Percentiles rank a stretch among this genome's conserved stretches.
Evolutionary conservation across 352 stramenopile genomes (phyloP).

Genomic region (Pythium dissimile): DNA sequence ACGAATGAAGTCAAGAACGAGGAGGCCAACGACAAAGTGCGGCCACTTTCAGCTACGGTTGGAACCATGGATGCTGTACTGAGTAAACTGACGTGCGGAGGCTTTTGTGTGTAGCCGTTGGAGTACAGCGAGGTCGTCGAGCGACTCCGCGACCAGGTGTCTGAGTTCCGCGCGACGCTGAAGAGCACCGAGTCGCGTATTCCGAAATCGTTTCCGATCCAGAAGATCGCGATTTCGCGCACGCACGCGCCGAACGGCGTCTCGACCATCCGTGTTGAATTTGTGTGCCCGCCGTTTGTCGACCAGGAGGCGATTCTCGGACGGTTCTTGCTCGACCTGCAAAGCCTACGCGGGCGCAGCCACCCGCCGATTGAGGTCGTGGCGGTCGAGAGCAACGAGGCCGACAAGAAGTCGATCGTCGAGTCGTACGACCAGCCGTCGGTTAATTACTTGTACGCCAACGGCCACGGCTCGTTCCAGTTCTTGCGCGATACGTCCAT

Average conservation of each 20-base stretch:
- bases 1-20: constrained; percentile 1
- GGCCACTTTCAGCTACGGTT: too few species aligned
- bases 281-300: constrained; percentile 71
- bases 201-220: constrained; percentile 74
- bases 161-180: constrained; percentile 71
- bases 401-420: constrained; percentile 49
- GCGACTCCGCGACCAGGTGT: constrained; percentile 64
- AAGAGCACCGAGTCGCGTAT: constrained; percentile 69
- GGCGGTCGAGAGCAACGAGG: constrained; percentile 29
- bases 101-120: constrained; percentile 32
- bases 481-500: constrained; percentile 59
- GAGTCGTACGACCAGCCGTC: constrained; percentile 69
- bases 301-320: constrained; percentile 73
- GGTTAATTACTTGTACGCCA: constrained; percentile 69
- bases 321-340: constrained; percentile 58
- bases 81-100: background rate
- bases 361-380: constrained; percentile 51
- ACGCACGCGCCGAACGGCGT: constrained; percentile 78
- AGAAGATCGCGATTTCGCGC: constrained; percentile 81
- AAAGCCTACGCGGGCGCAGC: constrained; percentile 21
- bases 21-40: constrained; percentile 14
- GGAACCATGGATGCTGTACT: background rate
- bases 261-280: constrained; percentile 81
- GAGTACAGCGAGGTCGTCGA: constrained; percentile 70
- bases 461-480: constrained; percentile 78